These are phyloP conservation scores for Leptographium flavum DNA, from an alignment of 2,329 filamentous ascomycete genomes.

Conservation along the genomic window DNA sequence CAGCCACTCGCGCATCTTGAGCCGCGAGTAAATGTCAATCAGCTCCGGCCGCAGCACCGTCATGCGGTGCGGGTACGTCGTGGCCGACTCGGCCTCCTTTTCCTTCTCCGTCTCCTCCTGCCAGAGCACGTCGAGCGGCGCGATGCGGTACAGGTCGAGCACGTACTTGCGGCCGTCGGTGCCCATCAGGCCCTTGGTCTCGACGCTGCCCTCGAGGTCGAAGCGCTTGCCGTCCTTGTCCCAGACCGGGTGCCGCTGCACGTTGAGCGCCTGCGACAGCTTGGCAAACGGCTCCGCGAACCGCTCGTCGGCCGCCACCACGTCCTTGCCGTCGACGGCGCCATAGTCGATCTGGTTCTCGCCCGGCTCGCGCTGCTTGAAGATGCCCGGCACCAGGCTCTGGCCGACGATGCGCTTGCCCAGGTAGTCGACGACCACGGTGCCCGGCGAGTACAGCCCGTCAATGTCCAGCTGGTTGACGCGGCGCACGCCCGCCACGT, in stretches of 20 bases:
- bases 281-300: slow-evolving; percentile 78
- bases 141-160: slow-evolving; percentile 90
- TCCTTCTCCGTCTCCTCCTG: slow-evolving; percentile 55
- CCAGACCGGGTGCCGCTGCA: slow-evolving; percentile 95
- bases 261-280: slow-evolving; percentile 76
- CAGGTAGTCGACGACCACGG: slow-evolving; percentile 90
- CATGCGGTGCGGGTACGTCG: slow-evolving; percentile 86
- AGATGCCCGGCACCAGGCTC: slow-evolving; percentile 96
- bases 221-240: slow-evolving; percentile 88
- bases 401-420: slow-evolving; percentile 95
- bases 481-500: slow-evolving; percentile 82
- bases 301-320: slow-evolving; percentile 78
- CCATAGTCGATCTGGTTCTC: slow-evolving; percentile 99
- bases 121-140: slow-evolving; percentile 82
- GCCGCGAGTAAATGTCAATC: slow-evolving; percentile 70
- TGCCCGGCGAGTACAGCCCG: slow-evolving; percentile 87
- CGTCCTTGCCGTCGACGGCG: slow-evolving; percentile 91
- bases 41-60: slow-evolving; percentile 83
- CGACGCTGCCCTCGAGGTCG: slow-evolving; percentile 86
- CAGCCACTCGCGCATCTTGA: slow-evolving; percentile 81
- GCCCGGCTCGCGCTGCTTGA: slow-evolving; percentile 93
- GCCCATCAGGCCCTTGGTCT: slow-evolving; percentile 94
- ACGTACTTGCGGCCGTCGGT: slow-evolving; percentile 96
- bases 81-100: slow-evolving; percentile 22
- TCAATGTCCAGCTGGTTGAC: slow-evolving; percentile 97